Conservation (phyloP, 2,329 filamentous ascomycete genomes). For the Xylogone sp. region DNA sequence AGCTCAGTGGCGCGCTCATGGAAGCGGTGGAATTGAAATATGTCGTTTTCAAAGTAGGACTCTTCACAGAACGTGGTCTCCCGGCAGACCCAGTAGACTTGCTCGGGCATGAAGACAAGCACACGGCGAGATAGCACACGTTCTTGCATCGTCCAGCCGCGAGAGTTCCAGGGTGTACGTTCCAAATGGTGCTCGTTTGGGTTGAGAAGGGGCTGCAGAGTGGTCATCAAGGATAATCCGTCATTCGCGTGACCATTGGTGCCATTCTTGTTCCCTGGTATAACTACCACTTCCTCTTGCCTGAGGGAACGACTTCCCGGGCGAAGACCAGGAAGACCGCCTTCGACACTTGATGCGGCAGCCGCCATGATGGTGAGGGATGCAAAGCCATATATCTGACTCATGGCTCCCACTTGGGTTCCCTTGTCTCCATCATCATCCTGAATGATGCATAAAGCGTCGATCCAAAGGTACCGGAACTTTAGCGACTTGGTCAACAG, state of each 20-base stretch:
- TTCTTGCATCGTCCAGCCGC: conserved; percentile 5
- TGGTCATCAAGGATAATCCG: too few species aligned
- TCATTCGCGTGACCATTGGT: too few species aligned
- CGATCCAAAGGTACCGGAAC: conserved; percentile 13
- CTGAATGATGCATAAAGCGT: conserved; percentile 15
- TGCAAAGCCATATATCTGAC: conserved; percentile 15
- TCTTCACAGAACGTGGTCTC: conserved; percentile 2
- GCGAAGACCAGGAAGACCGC: too few species aligned
- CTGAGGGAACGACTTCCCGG: too few species aligned
- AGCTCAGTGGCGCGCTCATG: too few species aligned
- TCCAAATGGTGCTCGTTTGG: too few species aligned
- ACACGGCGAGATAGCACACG: conserved; percentile 2
- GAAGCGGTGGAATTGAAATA: too few species aligned
- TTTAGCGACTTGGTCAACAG: conserved; percentile 15
- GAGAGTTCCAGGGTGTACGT: conserved; percentile 3
- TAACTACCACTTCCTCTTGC: too few species aligned
- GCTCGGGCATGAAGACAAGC: conserved; percentile 1
- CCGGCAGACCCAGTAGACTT: conserved; percentile 2
- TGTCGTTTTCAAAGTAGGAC: too few species aligned
- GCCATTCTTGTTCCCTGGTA: too few species aligned
- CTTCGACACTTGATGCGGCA: conserved; percentile 4
- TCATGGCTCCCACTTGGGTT: conserved; percentile 17
- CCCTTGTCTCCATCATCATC: conserved; percentile 6
- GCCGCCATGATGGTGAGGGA: conserved; percentile 15
- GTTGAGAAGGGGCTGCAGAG: too few species aligned